Conservation (phyloP, 257 asterid genomes). For the Fraxinus anomala region DNA sequence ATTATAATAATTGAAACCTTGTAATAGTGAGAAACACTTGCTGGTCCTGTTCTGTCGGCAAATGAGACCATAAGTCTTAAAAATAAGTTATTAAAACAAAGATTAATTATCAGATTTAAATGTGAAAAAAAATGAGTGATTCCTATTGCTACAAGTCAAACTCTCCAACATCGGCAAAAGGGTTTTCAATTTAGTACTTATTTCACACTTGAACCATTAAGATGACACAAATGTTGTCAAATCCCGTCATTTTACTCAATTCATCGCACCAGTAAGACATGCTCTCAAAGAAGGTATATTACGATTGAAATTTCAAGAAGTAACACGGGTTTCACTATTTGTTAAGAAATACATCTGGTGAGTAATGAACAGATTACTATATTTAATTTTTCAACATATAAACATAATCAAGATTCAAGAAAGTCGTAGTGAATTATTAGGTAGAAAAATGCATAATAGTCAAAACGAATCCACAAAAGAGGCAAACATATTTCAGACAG, state of each 20-base stretch:
- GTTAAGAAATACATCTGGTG: too few species aligned
- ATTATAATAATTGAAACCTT: slow-evolving; percentile 5
- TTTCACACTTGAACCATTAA: slow-evolving; percentile 28
- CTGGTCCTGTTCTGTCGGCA: slow-evolving; percentile 17
- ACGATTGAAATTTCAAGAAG: too few species aligned
- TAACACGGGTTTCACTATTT: too few species aligned
- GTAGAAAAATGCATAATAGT: neutral
- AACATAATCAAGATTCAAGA: neutral
- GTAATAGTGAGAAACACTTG: slow-evolving; percentile 8
- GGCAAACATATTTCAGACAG: slow-evolving; percentile 28
- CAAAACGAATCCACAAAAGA: neutral
- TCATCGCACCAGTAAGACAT: neutral
- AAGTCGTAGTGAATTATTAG: neutral
- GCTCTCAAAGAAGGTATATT: neutral
- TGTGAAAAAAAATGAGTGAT: slow-evolving; percentile 21
- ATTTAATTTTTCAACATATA: neutral
- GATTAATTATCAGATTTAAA: neutral
- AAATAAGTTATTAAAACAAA: neutral
- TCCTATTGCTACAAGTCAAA: slow-evolving; percentile 36
- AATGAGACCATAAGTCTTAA: neutral
- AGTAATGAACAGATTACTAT: neutral
- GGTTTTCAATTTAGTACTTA: slow-evolving; percentile 29
- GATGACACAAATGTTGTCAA: neutral
- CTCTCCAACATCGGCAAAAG: slow-evolving; percentile 28
- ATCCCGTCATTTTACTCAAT: neutral